Conservation (phyloP, 2,329 filamentous ascomycete genomes). For the Paracoccidioides lutzii region DNA sequence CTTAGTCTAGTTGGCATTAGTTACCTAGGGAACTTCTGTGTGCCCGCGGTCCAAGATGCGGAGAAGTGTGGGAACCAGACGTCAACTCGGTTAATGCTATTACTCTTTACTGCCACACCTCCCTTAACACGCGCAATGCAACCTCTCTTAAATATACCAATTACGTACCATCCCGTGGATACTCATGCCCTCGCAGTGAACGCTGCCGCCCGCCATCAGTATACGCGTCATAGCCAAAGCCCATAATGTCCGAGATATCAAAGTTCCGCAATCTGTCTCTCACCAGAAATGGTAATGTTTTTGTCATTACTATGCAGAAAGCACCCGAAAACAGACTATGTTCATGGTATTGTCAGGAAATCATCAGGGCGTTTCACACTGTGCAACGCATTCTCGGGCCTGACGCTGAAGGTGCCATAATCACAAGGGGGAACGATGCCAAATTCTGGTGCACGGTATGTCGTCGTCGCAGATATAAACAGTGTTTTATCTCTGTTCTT, state of each 20-base stretch:
- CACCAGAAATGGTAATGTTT: slow-evolving; percentile 36
- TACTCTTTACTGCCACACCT: background rate
- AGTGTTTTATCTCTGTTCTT: background rate
- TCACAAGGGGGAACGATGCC: slow-evolving; percentile 39
- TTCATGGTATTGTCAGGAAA: slow-evolving; percentile 32
- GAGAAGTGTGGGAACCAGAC: background rate
- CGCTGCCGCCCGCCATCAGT: no score
- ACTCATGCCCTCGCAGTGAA: no score
- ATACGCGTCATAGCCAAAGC: no score
- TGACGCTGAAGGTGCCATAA: slow-evolving; percentile 39
- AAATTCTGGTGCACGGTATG: slow-evolving; percentile 36
- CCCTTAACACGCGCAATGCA: background rate
- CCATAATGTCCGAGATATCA: slow-evolving; percentile 16
- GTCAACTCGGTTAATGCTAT: background rate
- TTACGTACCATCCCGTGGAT: no score
- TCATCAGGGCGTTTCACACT: slow-evolving; percentile 37
- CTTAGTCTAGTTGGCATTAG: background rate
- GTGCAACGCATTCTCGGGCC: slow-evolving; percentile 37
- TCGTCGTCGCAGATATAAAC: background rate
- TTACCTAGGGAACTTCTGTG: background rate
- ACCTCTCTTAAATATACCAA: background rate
- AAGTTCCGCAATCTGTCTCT: slow-evolving; percentile 33
- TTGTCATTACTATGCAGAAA: slow-evolving; percentile 43
- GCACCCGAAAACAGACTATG: slow-evolving; percentile 43
- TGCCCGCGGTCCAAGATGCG: background rate